phyloP scores from a whole-genome alignment of 2,329 filamentous ascomycete species.

The Nemania diffusa region DNA sequence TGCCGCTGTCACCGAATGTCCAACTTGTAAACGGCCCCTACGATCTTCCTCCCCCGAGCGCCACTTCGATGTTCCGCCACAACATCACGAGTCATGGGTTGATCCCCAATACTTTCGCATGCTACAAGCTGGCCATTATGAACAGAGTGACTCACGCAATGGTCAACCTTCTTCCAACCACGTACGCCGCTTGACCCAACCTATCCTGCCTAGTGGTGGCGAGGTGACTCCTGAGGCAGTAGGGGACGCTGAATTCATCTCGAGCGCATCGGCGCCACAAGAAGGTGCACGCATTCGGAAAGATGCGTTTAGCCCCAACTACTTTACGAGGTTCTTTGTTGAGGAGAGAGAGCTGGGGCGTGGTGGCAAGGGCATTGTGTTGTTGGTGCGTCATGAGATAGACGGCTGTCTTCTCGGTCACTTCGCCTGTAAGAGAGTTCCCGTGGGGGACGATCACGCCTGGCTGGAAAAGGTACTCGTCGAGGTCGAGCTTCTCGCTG shows the following conservation, averaged over 20 bases:
- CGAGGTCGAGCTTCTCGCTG: conserved; percentile 92
- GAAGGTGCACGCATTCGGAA: conserved; percentile 79
- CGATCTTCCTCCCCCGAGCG: conserved; percentile 61
- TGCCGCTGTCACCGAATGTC: conserved; percentile 75
- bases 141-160: conserved; percentile 55
- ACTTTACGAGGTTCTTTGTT: conserved; percentile 92
- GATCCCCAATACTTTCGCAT: conserved; percentile 96
- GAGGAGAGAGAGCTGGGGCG: conserved; percentile 87
- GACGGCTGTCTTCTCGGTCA: conserved; percentile 88
- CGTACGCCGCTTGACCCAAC: conserved; percentile 63
- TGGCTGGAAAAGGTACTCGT: conserved; percentile 95
- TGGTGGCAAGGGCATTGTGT: conserved; percentile 92
- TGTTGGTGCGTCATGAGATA: conserved; percentile 92
- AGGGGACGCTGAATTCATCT: conserved; percentile 61
- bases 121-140: conserved; percentile 69
- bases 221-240: conserved; percentile 44
- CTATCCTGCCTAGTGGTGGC: conserved; percentile 52
- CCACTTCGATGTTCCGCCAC: conserved; percentile 58
- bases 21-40: conserved; percentile 86
- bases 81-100: conserved; percentile 74
- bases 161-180: conserved; percentile 59
- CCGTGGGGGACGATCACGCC: conserved; percentile 91
- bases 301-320: conserved; percentile 89
- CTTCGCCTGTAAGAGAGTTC: conserved; percentile 96
- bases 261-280: conserved; percentile 62